phyloP scores from a whole-genome alignment of 306 rosid genomes.

The Cucurbita argyrosperma region DNA sequence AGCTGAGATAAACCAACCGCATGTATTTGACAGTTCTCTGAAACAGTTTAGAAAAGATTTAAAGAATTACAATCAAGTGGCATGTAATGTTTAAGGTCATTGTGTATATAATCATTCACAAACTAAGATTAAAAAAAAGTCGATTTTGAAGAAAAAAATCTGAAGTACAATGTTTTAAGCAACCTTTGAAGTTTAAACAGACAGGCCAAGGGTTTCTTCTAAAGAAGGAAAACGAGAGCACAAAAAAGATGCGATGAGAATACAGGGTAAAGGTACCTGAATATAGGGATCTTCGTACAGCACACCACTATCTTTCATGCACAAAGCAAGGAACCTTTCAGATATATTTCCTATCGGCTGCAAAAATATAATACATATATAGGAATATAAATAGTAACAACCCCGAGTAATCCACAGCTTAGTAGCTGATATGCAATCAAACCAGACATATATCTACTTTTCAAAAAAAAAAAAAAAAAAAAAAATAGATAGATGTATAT shows the following conservation, averaged over 20 bases:
- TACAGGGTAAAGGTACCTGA: constrained; percentile 43
- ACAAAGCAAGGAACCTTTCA: constrained; percentile 81
- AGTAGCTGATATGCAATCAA: constrained; percentile 2
- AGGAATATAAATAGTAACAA: neutral
- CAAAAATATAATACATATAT: constrained; percentile 13
- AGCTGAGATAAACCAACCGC: neutral
- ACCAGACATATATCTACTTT: neutral
- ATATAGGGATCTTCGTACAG: constrained; percentile 93
- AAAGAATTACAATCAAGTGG: neutral
- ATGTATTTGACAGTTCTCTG: neutral
- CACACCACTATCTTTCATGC: constrained; percentile 96
- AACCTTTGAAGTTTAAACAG: neutral
- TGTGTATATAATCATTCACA: neutral
- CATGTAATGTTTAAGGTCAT: neutral
- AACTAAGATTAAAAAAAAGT: neutral
- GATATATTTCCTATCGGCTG: constrained; percentile 94
- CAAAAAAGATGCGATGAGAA: neutral
- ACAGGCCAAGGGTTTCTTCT: neutral
- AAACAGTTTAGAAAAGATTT: neutral
- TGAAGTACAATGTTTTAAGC: neutral
- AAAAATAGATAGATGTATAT: too few species aligned
- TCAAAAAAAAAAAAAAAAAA: too few species aligned
- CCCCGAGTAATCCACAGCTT: constrained; percentile 8
- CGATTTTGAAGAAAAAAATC: neutral
- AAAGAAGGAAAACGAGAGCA: neutral